Base-by-base conservation (phyloP, 2,329 filamentous ascomycete species). In the Scorias spongiosa region DNA sequence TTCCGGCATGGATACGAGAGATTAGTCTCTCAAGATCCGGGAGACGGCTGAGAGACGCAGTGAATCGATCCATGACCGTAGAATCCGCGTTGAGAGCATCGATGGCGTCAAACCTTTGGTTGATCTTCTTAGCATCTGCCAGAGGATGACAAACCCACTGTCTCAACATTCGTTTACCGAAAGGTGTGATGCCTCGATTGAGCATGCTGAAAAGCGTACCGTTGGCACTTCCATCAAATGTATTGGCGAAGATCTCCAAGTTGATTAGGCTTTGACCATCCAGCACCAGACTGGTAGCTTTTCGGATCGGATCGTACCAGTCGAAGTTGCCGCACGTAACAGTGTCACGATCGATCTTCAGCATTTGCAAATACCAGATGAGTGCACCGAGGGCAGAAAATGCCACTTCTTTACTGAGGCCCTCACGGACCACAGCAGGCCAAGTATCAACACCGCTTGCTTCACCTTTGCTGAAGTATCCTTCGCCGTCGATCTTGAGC, bases 121-220 rank as follows among this genome's bases (percentile, higher is more conserved):
- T 94, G 67, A 98, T 95, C 58, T 83, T 87, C 32, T 72, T 67
- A 5, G 84, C 80, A 63, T 94, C 83, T 59, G 87, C 86, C 11
- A 98, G 70, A 2, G 91, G 91, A 62, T 98, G 91, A 56, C 89
- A 96, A 2, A 98, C 82, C 91, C 91, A 98, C 61, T 94, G 87
- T 44, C 88, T 82, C 62, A 98, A 87, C 61, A 94, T 78, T 10
- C 91, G 82, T 66, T 98, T 98, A 45, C 91, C 91, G 58, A 98
- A 98, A 0, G 91, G 89, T 2, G 91, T 96, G 49, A 95, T 81
- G 59, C 91, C 98, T 42, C 86, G 79, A 61, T 98, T 96, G 42
- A 98, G 74, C 50, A 98, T 77, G 42, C 75, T 76, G 63, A 96
- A 98, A 1, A 98, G 66, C 0, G 91, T 96, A 6, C 91, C 91